These are phyloP conservation scores for Hemileccinum rubropunctum DNA, from an alignment of 768 basidiomycete genomes.

Conservation along the genomic window DNA sequence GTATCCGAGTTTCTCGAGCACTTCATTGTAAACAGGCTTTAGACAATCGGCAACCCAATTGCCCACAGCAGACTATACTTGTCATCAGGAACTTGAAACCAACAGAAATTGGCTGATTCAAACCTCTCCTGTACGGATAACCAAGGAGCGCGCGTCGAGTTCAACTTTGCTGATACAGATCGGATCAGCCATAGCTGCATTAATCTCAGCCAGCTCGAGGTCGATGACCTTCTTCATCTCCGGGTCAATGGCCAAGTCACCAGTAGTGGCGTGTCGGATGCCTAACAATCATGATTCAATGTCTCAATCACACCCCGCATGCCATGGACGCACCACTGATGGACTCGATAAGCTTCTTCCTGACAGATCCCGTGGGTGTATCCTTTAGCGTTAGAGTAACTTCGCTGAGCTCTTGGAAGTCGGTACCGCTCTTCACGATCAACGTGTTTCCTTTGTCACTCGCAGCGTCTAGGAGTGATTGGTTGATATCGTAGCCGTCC, in stretches of 20 bases:
- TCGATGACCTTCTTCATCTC: no score
- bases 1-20: slow-evolving; percentile 50
- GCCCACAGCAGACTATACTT: slow-evolving; percentile 55
- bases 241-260: no score
- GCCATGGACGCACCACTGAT: slow-evolving; percentile 56
- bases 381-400: slow-evolving; percentile 56
- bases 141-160: slow-evolving; percentile 71
- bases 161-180: slow-evolving; percentile 62
- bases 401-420: slow-evolving; percentile 82
- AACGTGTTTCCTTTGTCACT: slow-evolving; percentile 64
- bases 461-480: slow-evolving; percentile 59
- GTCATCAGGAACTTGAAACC: no score
- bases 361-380: slow-evolving; percentile 56
- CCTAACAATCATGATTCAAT: no score
- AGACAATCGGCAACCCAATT: slow-evolving; percentile 84
- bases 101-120: no score
- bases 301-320: no score
- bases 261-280: no score
- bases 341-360: slow-evolving; percentile 56
- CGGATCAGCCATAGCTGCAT: no score
- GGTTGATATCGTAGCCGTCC: slow-evolving; percentile 54
- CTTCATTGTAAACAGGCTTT: slow-evolving; percentile 73
- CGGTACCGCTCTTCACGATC: slow-evolving; percentile 78
- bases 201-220: no score
- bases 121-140: slow-evolving; percentile 70